Evolutionary conservation across 2,329 filamentous ascomycete genomes (phyloP).

Genomic region (Pseudogymnoascus verrucosus): DNA sequence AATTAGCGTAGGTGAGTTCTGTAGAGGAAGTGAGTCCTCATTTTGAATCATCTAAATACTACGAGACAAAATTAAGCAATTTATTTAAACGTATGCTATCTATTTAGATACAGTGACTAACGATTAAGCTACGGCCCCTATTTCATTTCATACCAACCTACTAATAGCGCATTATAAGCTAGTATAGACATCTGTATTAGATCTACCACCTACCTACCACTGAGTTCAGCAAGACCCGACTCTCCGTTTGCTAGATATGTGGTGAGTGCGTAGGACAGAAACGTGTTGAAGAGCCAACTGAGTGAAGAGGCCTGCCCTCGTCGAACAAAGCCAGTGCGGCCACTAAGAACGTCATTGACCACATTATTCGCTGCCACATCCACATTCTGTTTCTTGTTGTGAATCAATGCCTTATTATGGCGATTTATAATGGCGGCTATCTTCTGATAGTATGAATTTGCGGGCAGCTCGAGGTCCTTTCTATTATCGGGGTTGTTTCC

Average conservation of each 20-base stretch:
- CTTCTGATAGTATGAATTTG: conserved; percentile 13
- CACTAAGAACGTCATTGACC: not conserved
- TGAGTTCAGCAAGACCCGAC: not conserved
- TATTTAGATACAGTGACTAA: not conserved
- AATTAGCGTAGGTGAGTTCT: not conserved
- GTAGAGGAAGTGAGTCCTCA: not conserved
- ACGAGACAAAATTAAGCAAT: not conserved
- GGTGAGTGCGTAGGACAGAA: not conserved
- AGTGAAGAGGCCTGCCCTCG: not conserved
- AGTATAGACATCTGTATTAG: not conserved
- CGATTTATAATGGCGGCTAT: not conserved
- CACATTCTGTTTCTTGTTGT: not conserved
- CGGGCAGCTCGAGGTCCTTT: conserved; percentile 7
- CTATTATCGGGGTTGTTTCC: conserved; percentile 10
- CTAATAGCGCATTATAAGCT: not conserved
- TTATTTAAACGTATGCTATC: not conserved
- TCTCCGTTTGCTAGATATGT: not conserved
- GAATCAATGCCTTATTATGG: not conserved
- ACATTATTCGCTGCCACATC: not conserved
- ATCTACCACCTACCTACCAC: not conserved
- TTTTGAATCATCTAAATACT: not conserved
- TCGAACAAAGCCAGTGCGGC: not conserved
- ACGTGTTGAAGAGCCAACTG: not conserved
- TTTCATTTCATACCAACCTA: not conserved
- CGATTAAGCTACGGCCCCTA: not conserved